Base-by-base conservation (phyloP, 1,284 basidiomycete genomes). In the Cryptococcus deneoformans region DNA sequence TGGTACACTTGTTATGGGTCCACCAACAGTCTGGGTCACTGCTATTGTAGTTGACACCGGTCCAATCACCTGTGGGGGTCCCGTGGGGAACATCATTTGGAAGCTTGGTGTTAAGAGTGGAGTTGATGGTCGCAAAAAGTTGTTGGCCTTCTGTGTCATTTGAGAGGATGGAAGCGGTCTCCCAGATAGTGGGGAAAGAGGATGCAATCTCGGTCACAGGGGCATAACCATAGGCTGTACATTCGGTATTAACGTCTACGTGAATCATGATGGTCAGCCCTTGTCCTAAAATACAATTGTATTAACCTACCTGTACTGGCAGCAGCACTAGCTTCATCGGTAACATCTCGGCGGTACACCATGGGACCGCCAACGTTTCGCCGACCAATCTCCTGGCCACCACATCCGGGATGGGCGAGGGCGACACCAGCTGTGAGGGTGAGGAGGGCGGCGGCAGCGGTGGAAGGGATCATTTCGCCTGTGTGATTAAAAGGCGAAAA, bases 11-110 rank as follows among this genome's bases (percentile, higher is more conserved):
- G 16, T 63, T 64, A 53, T 62, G 71, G 0, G 77, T 73, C 79
- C 78, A 80, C 78, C 77, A 79, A 62, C 76, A 77, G 50, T 77
- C 73, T 1, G 69, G 68, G 58, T 79, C 77, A 3, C 60, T 51
- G 12, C 62, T 64, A 55, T 63, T 70, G 57, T 70, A 69, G 29
- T 61, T 64, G 36, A 69, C 67, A 35, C 60, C 60, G 6, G 62
- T 51, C 46, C 66, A 73, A 58, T 77, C 63, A 36, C 75, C 76
- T n/a, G 45, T 57, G 29, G 59, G 59, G 0, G 70, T 76, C 14
- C 77, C 77, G 49, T 78, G 70, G 29, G 75, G 71, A 16, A 54
- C 48, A 56, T 77, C 66, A 54, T 68, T 69, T 6, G 75, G 63
- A 9, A 76, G 67, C 39, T 65, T 62, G 6, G 61, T 38, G 49